Evolutionary conservation across 1,284 basidiomycete species (phyloP).

Genomic region (Austropuccinia psidii): DNA sequence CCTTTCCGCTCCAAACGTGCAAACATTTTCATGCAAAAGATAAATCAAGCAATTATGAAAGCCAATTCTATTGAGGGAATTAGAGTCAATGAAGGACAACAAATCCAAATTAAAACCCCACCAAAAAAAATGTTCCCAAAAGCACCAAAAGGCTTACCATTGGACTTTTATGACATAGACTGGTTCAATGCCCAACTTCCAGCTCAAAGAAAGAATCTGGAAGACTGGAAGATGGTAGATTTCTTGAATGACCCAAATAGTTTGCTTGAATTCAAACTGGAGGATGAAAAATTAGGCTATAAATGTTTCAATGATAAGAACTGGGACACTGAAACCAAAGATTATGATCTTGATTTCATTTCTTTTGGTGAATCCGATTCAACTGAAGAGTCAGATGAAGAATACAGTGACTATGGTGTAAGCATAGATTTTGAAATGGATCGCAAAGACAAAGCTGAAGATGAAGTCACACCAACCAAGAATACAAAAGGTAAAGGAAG

Average conservation of each 20-base stretch:
- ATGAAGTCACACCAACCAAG: too few relatives aligned
- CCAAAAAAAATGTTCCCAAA: neutral
- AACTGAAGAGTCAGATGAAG: too few relatives aligned
- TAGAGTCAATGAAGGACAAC: too few relatives aligned
- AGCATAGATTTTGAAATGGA: too few relatives aligned
- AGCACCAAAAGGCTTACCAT: neutral
- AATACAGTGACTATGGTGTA: too few relatives aligned
- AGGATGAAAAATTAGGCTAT: neutral
- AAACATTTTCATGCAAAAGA: too few relatives aligned
- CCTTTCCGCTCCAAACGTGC: too few relatives aligned
- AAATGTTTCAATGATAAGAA: neutral
- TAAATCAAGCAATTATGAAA: too few relatives aligned
- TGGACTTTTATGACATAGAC: neutral
- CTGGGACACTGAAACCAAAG: slow-evolving; percentile 1
- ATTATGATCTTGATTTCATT: neutral
- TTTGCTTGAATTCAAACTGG: neutral
- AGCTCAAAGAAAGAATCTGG: neutral
- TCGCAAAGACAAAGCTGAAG: too few relatives aligned
- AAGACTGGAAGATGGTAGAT: neutral
- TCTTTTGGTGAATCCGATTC: too few relatives aligned
- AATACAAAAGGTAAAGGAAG: too few relatives aligned
- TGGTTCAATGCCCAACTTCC: neutral
- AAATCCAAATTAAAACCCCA: neutral
- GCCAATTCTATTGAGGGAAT: too few relatives aligned
- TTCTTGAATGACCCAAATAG: neutral